A percentile compares a stretch with the other conserved stretches of the same genome.
Evolutionary conservation across 768 basidiomycete genomes (phyloP).

Genomic region (Xerocomus potaroensis): DNA sequence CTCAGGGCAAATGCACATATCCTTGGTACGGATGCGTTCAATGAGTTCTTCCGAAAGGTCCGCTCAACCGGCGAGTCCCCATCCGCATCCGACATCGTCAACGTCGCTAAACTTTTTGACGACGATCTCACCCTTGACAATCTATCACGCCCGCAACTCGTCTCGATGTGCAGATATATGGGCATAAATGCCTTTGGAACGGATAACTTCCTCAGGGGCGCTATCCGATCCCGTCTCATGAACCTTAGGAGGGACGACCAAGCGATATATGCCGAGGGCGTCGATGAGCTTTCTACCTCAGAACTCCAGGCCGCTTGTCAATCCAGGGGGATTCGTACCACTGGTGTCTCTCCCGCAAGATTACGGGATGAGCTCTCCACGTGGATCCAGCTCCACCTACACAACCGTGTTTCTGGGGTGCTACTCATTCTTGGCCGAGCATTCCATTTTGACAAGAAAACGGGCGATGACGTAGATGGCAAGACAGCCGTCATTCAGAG

Average conservation of each 20-base stretch:
- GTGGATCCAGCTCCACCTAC: constrained; percentile 91
- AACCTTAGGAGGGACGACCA: constrained; percentile 90
- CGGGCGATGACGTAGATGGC: constrained; percentile 72
- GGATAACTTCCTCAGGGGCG: constrained; percentile 94
- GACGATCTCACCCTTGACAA: constrained; percentile 98
- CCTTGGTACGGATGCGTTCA: constrained; percentile 92
- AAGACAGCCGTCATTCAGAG: constrained; percentile 77
- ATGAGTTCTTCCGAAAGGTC: constrained; percentile 98
- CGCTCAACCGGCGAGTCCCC: constrained; percentile 95
- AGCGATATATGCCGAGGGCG: constrained; percentile 84
- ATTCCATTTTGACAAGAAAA: constrained; percentile 84
- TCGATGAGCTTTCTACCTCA: constrained; percentile 83
- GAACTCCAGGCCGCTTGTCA: constrained; percentile 94
- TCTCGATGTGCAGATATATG: constrained; percentile 98
- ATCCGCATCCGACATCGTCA: constrained; percentile 82
- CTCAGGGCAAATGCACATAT: constrained; percentile 92
- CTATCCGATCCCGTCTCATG: constrained; percentile 78
- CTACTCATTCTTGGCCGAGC: constrained; percentile 91
- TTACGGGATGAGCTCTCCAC: constrained; percentile 85
- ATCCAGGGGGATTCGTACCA: constrained; percentile 87
- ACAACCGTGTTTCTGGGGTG: constrained; percentile 89
- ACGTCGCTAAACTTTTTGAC: constrained; percentile 94
- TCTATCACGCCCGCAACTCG: constrained; percentile 94
- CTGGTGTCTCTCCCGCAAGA: constrained; percentile 80
- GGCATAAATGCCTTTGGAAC: constrained; percentile 98